A percentile compares a stretch with the other conserved stretches of the same genome.
These are phyloP conservation scores for Bondarzewia mesenterica DNA, from an alignment of 1,284 basidiomycete species.

Conservation along the genomic window DNA sequence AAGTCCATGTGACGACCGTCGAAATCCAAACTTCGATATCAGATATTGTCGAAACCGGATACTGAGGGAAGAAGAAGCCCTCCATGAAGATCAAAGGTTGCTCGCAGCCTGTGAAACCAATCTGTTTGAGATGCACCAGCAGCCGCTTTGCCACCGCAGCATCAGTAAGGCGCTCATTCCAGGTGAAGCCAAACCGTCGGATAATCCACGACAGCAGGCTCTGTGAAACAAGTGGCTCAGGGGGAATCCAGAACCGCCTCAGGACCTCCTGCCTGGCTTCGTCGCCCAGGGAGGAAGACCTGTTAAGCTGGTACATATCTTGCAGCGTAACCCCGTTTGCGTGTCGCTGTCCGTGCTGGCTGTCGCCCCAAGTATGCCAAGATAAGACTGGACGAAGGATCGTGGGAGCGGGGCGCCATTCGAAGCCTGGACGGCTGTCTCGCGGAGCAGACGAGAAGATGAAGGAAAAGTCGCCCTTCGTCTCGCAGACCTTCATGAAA, in stretches of 20 bases:
- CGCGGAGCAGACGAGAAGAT: slow-evolving; percentile 13
- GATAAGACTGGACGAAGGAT: slow-evolving; percentile 9
- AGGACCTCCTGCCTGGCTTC: neutral
- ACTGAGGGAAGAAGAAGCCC: slow-evolving; percentile 12
- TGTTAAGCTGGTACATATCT: slow-evolving; percentile 7
- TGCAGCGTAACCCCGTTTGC: slow-evolving; percentile 11
- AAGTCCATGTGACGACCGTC: slow-evolving; percentile 5
- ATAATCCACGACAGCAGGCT: neutral
- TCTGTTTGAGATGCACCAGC: neutral
- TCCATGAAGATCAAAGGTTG: slow-evolving; percentile 3
- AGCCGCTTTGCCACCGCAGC: neutral
- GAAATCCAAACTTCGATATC: slow-evolving; percentile 7
- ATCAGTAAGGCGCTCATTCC: neutral
- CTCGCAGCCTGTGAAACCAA: slow-evolving; percentile 9
- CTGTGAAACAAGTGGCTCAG: too few relatives aligned
- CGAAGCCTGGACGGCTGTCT: slow-evolving; percentile 11
- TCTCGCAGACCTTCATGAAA: slow-evolving; percentile 16
- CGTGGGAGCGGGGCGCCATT: slow-evolving; percentile 14
- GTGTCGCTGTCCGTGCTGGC: slow-evolving; percentile 8
- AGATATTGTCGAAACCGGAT: slow-evolving; percentile 1
- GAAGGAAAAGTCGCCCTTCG: slow-evolving; percentile 18
- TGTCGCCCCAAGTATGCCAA: slow-evolving; percentile 10
- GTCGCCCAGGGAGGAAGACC: neutral
- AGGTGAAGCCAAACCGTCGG: neutral
- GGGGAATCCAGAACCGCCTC: neutral